Percentiles rank a stretch among this genome's conserved stretches.
These are phyloP conservation scores for Fusarium sp. DNA, from an alignment of 2,329 filamentous ascomycete genomes.

Conservation along the genomic window DNA sequence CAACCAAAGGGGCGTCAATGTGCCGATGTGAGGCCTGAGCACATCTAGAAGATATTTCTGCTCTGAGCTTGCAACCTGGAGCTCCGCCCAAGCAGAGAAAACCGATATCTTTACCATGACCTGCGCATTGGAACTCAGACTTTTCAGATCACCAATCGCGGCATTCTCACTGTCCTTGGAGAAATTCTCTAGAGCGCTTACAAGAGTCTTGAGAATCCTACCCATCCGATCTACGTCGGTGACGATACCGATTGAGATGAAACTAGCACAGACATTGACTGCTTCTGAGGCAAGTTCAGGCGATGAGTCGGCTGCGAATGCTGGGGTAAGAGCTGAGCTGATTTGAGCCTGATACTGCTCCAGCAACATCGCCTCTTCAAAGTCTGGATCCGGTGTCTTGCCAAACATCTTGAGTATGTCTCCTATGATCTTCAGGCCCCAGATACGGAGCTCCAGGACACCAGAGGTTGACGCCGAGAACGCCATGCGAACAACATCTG, in stretches of 20 bases:
- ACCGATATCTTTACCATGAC: constrained; percentile 99
- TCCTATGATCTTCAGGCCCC: constrained; percentile 93
- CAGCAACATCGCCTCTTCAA: constrained; percentile 93
- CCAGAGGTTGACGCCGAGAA: constrained; percentile 97
- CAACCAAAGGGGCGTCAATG: constrained; percentile 91
- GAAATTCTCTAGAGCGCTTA: constrained; percentile 92
- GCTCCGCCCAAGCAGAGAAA: constrained; percentile 95
- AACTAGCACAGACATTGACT: constrained; percentile 97
- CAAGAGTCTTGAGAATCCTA: constrained; percentile 91
- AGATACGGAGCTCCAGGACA: constrained; percentile 88
- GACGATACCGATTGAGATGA: constrained; percentile 96
- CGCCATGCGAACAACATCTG: constrained; percentile 94
- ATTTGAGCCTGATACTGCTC: constrained; percentile 99
- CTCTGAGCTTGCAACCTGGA: constrained; percentile 94
- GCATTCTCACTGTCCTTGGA: constrained; percentile 82
- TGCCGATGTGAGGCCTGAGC: constrained; percentile 88
- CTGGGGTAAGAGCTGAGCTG: constrained; percentile 93
- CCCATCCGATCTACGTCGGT: constrained; percentile 99
- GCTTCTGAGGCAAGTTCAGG: constrained; percentile 95
- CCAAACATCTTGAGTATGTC: constrained; percentile 96
- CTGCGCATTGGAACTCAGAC: constrained; percentile 92
- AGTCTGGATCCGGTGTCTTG: constrained; percentile 93
- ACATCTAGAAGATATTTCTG: constrained; percentile 91
- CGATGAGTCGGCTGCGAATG: constrained; percentile 94
- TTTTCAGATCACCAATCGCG: constrained; percentile 91